Conservation (phyloP, 2,329 filamentous ascomycete genomes). For the Orbilia blumenaviensis region DNA sequence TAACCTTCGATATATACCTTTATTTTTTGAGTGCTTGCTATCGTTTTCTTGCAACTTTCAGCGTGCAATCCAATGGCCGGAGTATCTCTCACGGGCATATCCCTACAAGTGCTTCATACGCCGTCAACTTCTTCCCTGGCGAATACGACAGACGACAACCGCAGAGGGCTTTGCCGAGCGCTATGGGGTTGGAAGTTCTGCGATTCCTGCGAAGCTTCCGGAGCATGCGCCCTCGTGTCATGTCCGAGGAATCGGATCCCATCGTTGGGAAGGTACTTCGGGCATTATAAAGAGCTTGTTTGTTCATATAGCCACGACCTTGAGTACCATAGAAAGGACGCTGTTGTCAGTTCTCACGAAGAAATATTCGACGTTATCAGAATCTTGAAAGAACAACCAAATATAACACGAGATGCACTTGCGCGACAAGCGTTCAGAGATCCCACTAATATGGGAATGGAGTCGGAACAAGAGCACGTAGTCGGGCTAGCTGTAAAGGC, state of each 20-base stretch:
- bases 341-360: constrained; percentile 55
- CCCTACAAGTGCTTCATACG: background rate
- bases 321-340: constrained; percentile 40
- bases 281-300: constrained; percentile 55
- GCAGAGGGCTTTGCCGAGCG: constrained; percentile 41
- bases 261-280: constrained; percentile 55
- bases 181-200: constrained; percentile 56
- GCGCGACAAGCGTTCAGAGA: constrained; percentile 42
- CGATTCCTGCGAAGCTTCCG: constrained; percentile 32
- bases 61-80: background rate
- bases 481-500: constrained; percentile 57
- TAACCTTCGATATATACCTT: no score
- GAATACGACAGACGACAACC: constrained; percentile 50
- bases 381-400: constrained; percentile 53
- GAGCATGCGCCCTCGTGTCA: constrained; percentile 22
- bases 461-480: constrained; percentile 55
- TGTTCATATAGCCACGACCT: constrained; percentile 53
- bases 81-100: background rate
- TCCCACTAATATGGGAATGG: constrained; percentile 2
- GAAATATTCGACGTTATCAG: constrained; percentile 56
- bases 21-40: background rate
- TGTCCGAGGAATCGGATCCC: constrained; percentile 54
- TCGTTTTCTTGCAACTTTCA: background rate
- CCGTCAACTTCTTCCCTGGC: constrained; percentile 32
- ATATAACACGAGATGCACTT: constrained; percentile 49